Conservation (phyloP, 148 eudicot genomes). For the Euryodendron excelsum region DNA sequence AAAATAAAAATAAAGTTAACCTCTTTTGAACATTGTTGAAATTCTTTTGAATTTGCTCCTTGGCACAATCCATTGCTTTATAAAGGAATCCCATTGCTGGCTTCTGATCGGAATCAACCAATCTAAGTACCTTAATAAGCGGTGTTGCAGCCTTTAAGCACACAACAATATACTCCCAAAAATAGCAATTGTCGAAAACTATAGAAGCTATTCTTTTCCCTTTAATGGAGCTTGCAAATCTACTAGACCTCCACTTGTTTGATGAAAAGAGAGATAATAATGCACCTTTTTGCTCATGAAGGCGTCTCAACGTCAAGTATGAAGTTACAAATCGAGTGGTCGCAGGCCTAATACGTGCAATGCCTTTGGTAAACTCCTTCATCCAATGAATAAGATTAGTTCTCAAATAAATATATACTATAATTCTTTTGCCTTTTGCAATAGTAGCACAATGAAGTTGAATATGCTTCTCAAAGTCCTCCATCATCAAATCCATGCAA, state of each 20-base stretch:
- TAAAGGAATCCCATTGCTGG: not conserved
- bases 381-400: constrained; percentile 10
- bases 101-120: not conserved
- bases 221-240: not conserved
- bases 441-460: not conserved
- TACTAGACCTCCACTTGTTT: not conserved
- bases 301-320: constrained; percentile 4
- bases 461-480: constrained; percentile 8
- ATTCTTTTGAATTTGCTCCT: not conserved
- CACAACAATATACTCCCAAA: not conserved
- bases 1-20: not conserved
- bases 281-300: not conserved
- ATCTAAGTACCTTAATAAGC: not conserved
- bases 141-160: not conserved
- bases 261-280: not conserved
- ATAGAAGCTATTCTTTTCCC: not conserved
- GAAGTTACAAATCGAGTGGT: not conserved
- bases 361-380: constrained; percentile 15
- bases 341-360: not conserved
- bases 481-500: constrained; percentile 18
- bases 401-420: constrained; percentile 14
- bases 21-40: not conserved
- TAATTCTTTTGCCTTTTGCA: constrained; percentile 7
- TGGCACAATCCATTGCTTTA: not conserved
- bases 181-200: not conserved